Base-by-base conservation (phyloP, 164 flowering plant species). In the Saururus chinensis region DNA sequence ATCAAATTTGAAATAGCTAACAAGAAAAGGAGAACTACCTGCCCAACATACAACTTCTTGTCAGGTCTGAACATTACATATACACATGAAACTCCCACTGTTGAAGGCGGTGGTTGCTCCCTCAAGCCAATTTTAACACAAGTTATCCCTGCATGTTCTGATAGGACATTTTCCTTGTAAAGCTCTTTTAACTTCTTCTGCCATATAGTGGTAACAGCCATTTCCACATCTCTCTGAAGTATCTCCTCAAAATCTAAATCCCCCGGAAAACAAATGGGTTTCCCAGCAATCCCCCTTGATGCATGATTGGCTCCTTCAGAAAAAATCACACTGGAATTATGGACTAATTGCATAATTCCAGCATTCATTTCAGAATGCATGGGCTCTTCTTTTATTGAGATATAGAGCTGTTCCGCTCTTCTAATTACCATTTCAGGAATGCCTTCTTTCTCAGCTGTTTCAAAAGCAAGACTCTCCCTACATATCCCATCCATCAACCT, bases 401-500 rank as follows among this genome's bases (percentile, higher is more conserved):
- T 63, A 71, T 93, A 90, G 45, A 93, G 64, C 49, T 85, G 86
- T 74, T 85, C 83, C 40, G 99, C 99, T 79, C 99, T 77, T 70
- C 72, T 67, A 54, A 93, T 82, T 52, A 88, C 51, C n/a, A 67
- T 21, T 71, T 79, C 86, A 23, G 96, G 91, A 64, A 93, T 65
- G 30, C 99, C 99, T 87, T 93, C 99, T 40, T 69, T 81, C 58
- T 63, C 77, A 51, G 97, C 99, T 45, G 97, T 93, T 82, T 93
- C 97, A 73, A 93, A 90, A 20, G 99, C 97, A 76, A 93, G 97
- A 70, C 99, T 93, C 68, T 93, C 96, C 69, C 76, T 80, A 72
- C 96, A 93, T 24, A 88, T 74, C 48, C 99, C 99, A 76, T 90
- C 96, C 21, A 72, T 75, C 73, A 93, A 67, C 72, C 81, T 84